Base-by-base conservation (phyloP, 2,329 filamentous ascomycete genomes). In the Trichoderma sp. region DNA sequence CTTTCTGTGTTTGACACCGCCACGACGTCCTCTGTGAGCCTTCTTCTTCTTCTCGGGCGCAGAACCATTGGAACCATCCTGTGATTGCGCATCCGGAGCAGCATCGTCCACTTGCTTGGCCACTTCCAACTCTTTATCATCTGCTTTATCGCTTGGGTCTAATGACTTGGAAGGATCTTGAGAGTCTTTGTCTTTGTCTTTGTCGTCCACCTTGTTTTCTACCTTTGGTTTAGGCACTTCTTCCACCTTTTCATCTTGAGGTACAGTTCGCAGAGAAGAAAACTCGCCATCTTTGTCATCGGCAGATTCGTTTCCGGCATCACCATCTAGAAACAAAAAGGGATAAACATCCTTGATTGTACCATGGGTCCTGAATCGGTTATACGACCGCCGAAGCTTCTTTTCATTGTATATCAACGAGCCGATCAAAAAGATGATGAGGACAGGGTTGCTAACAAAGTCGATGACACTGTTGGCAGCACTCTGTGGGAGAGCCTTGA, bases 1-100 rank as follows among this genome's bases (percentile, higher is more conserved):
- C 78, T 90, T 92, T 77, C 90, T 89, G 76, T 93, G 91, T 81
- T 93, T 92, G 21, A 90, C 89, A 2, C 93, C 93, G 27, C 93
- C 93, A 65, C 93, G 89, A n/a, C 90, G 88, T 4, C 93, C 93
- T 74, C 93, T 88, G 74, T 93, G 92, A 0, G 90, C 88, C 81
- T 93, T 94, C 81, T 91, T 93, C 83, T 93, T 92, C 80, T 91
- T 92, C 18, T 89, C 87, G 71, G 69, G 79, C 71, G 62, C 81
- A 4, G 16, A 29, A 27, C 75, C 77, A 35, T 75, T 75, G 14
- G 27, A 27, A 50, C 45, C 18, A 12, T 68, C 64, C 24, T 63
- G 33, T 16, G 45, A 41, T 16, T 60, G 29, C 38, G 24, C 2
- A 18, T 62, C 64, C 18, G 12, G 11, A 29, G 33, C 29, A 50